These are phyloP conservation scores for Symbiodinium pilosum DNA, from an alignment of 73 alveolate genomes.

Conservation along the genomic window DNA sequence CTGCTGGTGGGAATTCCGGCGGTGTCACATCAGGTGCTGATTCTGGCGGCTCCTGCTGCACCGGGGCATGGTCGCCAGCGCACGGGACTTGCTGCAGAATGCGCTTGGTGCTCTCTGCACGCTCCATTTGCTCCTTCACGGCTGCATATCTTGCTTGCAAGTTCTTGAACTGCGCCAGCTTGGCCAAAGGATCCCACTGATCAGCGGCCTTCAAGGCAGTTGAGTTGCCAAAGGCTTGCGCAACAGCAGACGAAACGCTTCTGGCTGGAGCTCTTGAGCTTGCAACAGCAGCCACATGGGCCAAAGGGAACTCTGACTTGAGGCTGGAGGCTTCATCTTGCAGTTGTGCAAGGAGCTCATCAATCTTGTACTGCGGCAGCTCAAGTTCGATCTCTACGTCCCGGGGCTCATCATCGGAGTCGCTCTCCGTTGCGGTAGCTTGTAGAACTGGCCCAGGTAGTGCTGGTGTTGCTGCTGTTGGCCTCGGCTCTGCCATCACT, in stretches of 20 bases:
- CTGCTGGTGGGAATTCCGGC: constrained; percentile 65
- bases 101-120: constrained; percentile 87
- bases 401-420: neutral
- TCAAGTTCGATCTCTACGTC: constrained; percentile 79
- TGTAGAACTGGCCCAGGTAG: neutral
- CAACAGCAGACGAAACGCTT: neutral
- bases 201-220: constrained; percentile 20
- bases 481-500: constrained; percentile 1
- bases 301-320: constrained; percentile 58
- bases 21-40: neutral
- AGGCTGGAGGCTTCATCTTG: constrained; percentile 52
- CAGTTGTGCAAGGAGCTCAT: constrained; percentile 30
- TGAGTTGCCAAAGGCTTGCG: constrained; percentile 39
- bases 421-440: neutral
- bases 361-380: constrained; percentile 83
- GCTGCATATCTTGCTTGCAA: constrained; percentile 51
- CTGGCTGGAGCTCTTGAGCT: neutral
- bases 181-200: constrained; percentile 66
- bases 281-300: constrained; percentile 78
- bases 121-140: constrained; percentile 70
- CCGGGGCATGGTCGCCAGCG: constrained; percentile 11
- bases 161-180: constrained; percentile 76
- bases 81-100: constrained; percentile 76
- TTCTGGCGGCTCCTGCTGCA: neutral
- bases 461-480: neutral